Evolutionary conservation across 345 rosid species (phyloP).

Genomic region (Mallotus nudiflorus): DNA sequence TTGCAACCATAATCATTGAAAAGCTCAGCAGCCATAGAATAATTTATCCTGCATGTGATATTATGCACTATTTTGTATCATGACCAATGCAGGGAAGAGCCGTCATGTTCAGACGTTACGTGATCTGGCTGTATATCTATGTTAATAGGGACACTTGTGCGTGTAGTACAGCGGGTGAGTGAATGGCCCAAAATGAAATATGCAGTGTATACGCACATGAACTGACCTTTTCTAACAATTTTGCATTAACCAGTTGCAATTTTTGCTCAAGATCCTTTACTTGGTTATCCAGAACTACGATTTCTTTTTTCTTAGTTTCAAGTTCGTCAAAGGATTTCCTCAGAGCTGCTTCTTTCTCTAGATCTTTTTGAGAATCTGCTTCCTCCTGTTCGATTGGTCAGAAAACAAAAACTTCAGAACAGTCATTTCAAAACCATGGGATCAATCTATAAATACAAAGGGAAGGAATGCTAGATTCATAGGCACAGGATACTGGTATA

Average conservation of each 20-base stretch:
- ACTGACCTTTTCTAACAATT: slow-evolving; percentile 58
- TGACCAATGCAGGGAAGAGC: not conserved
- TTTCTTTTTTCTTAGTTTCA: slow-evolving; percentile 62
- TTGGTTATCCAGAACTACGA: slow-evolving; percentile 46
- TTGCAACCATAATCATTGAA: no score
- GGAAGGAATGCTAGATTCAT: not conserved
- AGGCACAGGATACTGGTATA: not conserved
- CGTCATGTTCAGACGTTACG: not conserved
- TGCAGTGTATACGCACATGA: slow-evolving; percentile 4
- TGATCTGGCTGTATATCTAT: not conserved
- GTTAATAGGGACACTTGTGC: not conserved
- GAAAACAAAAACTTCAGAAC: not conserved
- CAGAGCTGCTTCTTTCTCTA: slow-evolving; percentile 57
- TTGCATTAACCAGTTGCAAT: slow-evolving; percentile 57
- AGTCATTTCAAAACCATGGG: not conserved
- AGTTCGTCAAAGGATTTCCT: slow-evolving; percentile 62
- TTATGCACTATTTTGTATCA: not conserved
- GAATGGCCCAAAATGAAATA: no score
- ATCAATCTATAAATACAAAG: not conserved
- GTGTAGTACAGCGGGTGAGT: not conserved
- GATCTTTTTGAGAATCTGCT: slow-evolving; percentile 44
- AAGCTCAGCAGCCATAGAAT: no score
- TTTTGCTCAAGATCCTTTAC: slow-evolving; percentile 71
- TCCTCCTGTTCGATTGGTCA: slow-evolving; percentile 47
- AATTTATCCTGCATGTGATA: not conserved